Base-by-base conservation (phyloP, 352 stramenopile genomes). In the Phytopythium kandeliae region DNA sequence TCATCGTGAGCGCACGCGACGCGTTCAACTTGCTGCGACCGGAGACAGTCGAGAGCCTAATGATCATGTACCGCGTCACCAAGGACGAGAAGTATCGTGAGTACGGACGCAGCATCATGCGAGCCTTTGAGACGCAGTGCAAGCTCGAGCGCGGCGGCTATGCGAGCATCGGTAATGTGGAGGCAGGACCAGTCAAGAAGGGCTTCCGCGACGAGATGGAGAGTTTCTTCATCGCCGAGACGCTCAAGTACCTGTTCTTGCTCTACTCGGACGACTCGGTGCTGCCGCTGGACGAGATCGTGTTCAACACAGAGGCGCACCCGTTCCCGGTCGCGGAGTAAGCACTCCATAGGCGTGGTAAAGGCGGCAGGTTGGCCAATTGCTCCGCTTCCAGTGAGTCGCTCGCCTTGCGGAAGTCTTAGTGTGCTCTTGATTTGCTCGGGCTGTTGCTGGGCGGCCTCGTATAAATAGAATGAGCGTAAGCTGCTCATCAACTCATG, bases 161-260 rank as follows among this genome's bases (percentile, higher is more conserved):
- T 49, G 63, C 71, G 25, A 89, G 70, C 22, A 69, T 89, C 48
- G 52, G 49, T 17, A 81, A 87, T 34, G 76, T 92, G 38, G 60
- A 75, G 22, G 72, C 61, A n/a, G 66, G 65, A 2, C 63, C 73
- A 6, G 53, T 68, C 31, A 57, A 63, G 28, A 57, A 65, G 51
- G 58, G 67, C 24, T 88, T 80, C 25, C 67, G 74, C 10, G 67
- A 83, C 67, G 78, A 86, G 52, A 96, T 96, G 85, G 85, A 96
- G 55, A 96, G 83, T 31, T 97, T 94, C 61, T 97, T 97, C 60
- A 66, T 97, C 53, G 86, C 84, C 25, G 89, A 97, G 75, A 97
- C 91, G 56, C 78, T 97, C 62, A 97, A 97, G 74, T 97, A 97
- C 67, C 69, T 97, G 35, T 97, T 96, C 62, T 59, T 97, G 51